phyloP scores from a whole-genome alignment of 2,329 filamentous ascomycete species.

The Xylaria sp. region DNA sequence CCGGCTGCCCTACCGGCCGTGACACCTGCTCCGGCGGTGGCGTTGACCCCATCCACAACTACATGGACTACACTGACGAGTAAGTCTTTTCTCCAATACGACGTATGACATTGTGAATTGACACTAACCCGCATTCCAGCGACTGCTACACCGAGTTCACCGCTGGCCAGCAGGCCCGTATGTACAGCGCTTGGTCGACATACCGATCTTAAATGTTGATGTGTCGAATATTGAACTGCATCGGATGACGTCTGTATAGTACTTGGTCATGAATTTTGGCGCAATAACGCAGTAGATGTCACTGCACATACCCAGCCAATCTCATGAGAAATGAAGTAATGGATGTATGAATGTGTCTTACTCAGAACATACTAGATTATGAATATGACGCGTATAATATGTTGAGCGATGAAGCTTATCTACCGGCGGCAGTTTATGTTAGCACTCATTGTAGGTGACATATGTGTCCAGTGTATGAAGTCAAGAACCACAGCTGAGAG shows the following conservation, averaged over 20 bases:
- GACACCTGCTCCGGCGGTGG: slow-evolving; percentile 50
- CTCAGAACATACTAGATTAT: not conserved
- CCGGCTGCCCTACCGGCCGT: slow-evolving; percentile 53
- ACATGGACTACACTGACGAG: slow-evolving; percentile 57
- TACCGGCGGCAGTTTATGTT: not conserved
- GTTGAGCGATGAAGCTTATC: not conserved
- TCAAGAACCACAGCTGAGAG: not conserved
- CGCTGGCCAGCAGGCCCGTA: slow-evolving; percentile 54
- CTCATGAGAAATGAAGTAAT: slow-evolving; percentile 32
- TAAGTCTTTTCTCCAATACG: slow-evolving; percentile 41
- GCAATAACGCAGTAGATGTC: slow-evolving; percentile 1
- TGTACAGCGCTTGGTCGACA: slow-evolving; percentile 53
- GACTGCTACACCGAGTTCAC: slow-evolving; percentile 60
- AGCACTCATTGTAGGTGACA: not conserved
- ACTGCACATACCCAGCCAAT: slow-evolving; percentile 28
- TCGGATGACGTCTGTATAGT: slow-evolving; percentile 25
- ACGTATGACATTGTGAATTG: not conserved
- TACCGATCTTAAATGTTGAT: slow-evolving; percentile 48
- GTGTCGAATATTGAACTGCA: slow-evolving; percentile 11
- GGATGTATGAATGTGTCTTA: slow-evolving; percentile 27
- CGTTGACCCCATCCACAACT: slow-evolving; percentile 52
- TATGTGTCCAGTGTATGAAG: not conserved
- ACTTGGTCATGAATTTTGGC: slow-evolving; percentile 22
- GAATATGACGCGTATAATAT: not conserved
- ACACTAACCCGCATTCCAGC: slow-evolving; percentile 47